Conservation (phyloP, 106 monocot species). For the Dioscorea alata region DNA sequence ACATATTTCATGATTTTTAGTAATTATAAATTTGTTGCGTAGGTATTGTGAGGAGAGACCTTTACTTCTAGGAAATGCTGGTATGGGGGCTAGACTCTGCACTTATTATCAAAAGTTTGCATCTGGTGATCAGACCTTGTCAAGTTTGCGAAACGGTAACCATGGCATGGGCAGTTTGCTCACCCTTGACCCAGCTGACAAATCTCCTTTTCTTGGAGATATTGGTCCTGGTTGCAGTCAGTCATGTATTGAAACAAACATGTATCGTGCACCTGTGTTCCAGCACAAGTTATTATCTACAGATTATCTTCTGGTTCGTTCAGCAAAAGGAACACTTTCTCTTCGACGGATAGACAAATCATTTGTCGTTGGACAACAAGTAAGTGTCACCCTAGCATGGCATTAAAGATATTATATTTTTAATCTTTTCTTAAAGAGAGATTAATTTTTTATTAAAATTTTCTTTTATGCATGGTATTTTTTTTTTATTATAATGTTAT, state of each 20-base stretch:
- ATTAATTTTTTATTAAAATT: too few relatives aligned
- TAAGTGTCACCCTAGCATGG: slow-evolving; percentile 8
- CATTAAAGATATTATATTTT: too few relatives aligned
- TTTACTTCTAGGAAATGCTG: slow-evolving; percentile 73
- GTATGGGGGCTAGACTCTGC: slow-evolving; percentile 94
- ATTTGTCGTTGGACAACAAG: slow-evolving; percentile 87
- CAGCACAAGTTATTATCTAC: slow-evolving; percentile 72
- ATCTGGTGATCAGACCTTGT: slow-evolving; percentile 61
- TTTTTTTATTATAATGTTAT: too few relatives aligned
- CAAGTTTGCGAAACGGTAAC: slow-evolving; percentile 53
- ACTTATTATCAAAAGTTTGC: slow-evolving; percentile 88
- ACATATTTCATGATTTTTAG: background rate
- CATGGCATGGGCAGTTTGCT: slow-evolving; percentile 61
- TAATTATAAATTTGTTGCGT: background rate
- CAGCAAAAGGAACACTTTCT: slow-evolving; percentile 85
- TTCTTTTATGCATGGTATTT: background rate
- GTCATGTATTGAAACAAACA: slow-evolving; percentile 85
- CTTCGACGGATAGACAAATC: slow-evolving; percentile 78
- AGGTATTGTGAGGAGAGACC: slow-evolving; percentile 99
- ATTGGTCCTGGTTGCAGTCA: slow-evolving; percentile 74
- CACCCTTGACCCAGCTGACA: slow-evolving; percentile 79
- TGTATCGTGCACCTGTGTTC: slow-evolving; percentile 89
- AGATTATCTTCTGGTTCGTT: slow-evolving; percentile 92
- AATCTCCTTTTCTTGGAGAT: slow-evolving; percentile 96
- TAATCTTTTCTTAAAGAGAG: too few relatives aligned